Percentiles rank a stretch among this genome's conserved stretches.
These are phyloP conservation scores for Juglanconis oblonga DNA, from an alignment of 2,329 filamentous ascomycete species.

Conservation along the genomic window DNA sequence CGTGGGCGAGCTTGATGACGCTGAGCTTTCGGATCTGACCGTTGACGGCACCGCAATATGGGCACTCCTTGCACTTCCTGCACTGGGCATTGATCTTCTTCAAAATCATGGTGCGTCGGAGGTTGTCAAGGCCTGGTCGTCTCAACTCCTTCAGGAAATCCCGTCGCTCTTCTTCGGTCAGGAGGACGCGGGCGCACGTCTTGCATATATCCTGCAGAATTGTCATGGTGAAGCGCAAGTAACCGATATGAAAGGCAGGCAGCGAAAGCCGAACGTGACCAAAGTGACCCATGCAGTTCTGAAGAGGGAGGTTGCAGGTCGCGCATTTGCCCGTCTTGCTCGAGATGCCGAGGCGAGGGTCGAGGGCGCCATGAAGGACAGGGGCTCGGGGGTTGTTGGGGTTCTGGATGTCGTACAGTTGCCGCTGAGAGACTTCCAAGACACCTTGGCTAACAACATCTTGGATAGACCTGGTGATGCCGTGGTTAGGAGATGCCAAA, in stretches of 20 bases:
- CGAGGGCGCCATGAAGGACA: conserved; percentile 80
- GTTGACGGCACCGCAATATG: conserved; percentile 77
- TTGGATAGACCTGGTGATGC: conserved; percentile 67
- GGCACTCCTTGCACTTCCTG: conserved; percentile 79
- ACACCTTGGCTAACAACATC: conserved; percentile 96
- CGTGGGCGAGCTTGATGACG: conserved; percentile 90
- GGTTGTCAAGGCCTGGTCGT: conserved; percentile 78
- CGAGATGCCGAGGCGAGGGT: conserved; percentile 84
- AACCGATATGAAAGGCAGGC: conserved; percentile 93
- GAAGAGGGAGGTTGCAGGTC: conserved; percentile 78
- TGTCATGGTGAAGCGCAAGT: conserved; percentile 87
- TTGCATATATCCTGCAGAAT: conserved; percentile 97
- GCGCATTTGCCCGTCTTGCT: conserved; percentile 76
- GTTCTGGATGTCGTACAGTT: conserved; percentile 86
- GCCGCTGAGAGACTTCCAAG: conserved; percentile 88
- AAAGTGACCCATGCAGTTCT: conserved; percentile 92
- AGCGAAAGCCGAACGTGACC: conserved; percentile 88
- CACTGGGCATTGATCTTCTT: conserved; percentile 90
- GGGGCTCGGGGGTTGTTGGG: conserved; percentile 63
- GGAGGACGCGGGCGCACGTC: conserved; percentile 79
- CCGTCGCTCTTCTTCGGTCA: conserved; percentile 77
- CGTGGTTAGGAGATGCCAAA: conserved; percentile 3
- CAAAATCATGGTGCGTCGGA: conserved; percentile 77
- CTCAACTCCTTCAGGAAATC: conserved; percentile 77
- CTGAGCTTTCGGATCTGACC: conserved; percentile 89